phyloP scores from a whole-genome alignment of 2,329 filamentous ascomycete genomes.

The Aspergillus arachidicola region DNA sequence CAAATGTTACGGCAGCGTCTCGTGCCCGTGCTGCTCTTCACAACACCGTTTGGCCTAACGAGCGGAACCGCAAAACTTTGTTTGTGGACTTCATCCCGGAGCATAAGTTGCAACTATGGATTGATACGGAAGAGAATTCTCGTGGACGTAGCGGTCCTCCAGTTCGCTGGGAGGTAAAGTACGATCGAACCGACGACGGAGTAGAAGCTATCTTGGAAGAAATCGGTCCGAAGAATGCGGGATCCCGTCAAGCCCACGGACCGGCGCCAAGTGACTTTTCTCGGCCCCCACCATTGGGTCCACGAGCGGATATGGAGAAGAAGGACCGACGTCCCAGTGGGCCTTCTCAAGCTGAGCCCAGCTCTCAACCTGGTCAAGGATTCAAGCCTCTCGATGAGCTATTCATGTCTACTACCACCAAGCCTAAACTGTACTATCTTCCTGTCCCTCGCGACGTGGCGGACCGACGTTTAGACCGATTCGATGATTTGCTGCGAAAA shows the following conservation, averaged over 20 bases:
- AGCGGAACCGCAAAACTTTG: slow-evolving; percentile 78
- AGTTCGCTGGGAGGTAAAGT: slow-evolving; percentile 73
- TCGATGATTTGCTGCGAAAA: slow-evolving; percentile 50
- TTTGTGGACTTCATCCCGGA: slow-evolving; percentile 90
- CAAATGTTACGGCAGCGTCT: slow-evolving; percentile 68
- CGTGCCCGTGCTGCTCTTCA: slow-evolving; percentile 78
- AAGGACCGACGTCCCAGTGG: slow-evolving; percentile 31
- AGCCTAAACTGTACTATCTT: slow-evolving; percentile 67
- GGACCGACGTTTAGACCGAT: slow-evolving; percentile 63
- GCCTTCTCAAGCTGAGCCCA: slow-evolving; percentile 16
- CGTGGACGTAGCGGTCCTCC: slow-evolving; percentile 43
- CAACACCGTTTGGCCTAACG: slow-evolving; percentile 80
- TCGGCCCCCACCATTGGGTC: slow-evolving; percentile 27
- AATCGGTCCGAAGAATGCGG: slow-evolving; percentile 31
- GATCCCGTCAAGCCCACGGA: slow-evolving; percentile 16
- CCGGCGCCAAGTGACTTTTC: slow-evolving; percentile 20
- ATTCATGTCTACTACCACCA: slow-evolving; percentile 62
- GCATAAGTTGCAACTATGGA: slow-evolving; percentile 72
- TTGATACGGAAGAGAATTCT: slow-evolving; percentile 64
- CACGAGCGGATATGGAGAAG: slow-evolving; percentile 26
- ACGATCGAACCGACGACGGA: slow-evolving; percentile 61
- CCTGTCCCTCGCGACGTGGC: slow-evolving; percentile 68
- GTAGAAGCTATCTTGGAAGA: slow-evolving; percentile 62
- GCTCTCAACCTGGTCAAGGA: slow-evolving; percentile 38
- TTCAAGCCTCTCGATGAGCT: slow-evolving; percentile 63